Percentiles rank a stretch among this genome's conserved stretches.
Conservation (phyloP, 2,329 filamentous ascomycete species). For the Neonectria coccinea region DNA sequence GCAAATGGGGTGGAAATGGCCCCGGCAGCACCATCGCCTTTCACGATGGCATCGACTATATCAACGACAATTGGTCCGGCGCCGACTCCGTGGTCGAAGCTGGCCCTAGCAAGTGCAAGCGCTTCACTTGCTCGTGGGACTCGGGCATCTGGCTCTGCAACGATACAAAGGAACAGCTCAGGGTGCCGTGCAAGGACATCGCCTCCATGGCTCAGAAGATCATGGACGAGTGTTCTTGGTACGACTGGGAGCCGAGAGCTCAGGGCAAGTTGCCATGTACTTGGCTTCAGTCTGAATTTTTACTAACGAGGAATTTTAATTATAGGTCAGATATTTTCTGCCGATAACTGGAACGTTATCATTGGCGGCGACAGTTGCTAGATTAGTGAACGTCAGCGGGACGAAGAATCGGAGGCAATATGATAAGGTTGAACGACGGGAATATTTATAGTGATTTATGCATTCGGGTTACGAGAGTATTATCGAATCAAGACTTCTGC, state of each 20-base stretch:
- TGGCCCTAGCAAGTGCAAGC: conserved; percentile 17
- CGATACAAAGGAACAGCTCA: conserved; percentile 12
- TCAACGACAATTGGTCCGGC: not conserved
- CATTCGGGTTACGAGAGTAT: too few relatives aligned
- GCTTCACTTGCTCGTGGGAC: conserved; percentile 18
- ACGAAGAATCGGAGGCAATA: too few relatives aligned
- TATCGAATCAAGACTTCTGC: too few relatives aligned
- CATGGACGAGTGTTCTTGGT: conserved; percentile 5
- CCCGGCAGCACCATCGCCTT: conserved; percentile 1
- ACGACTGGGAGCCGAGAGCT: conserved; percentile 8
- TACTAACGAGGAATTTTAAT: not conserved
- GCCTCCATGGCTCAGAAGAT: conserved; percentile 9
- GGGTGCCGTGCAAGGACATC: conserved; percentile 14
- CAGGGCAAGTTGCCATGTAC: not conserved
- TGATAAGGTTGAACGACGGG: not conserved
- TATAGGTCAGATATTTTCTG: conserved; percentile 10
- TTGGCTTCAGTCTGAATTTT: fast-evolving
- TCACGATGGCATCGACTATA: conserved; percentile 9
- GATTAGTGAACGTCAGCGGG: not conserved
- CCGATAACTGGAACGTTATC: conserved; percentile 17
- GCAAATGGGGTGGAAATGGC: conserved; percentile 13
- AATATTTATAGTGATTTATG: too few relatives aligned
- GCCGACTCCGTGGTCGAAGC: conserved; percentile 10
- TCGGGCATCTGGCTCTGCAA: conserved; percentile 27
- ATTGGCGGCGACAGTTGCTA: conserved; percentile 20